Evolutionary conservation across 805 yeast species (phyloP).

Genomic region (Yamadazyma phyllophila): DNA sequence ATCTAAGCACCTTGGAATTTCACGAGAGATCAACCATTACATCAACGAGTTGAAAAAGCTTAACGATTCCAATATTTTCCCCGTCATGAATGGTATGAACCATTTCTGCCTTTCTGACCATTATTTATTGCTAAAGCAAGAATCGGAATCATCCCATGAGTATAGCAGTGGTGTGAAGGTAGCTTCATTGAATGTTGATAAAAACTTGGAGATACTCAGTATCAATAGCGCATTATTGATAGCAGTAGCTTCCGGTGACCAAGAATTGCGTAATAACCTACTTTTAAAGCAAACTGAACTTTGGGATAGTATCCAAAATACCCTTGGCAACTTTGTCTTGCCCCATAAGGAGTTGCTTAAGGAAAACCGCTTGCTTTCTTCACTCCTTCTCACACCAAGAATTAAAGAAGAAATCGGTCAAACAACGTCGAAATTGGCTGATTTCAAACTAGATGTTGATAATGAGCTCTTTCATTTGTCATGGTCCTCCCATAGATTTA

Average conservation of each 20-base stretch:
- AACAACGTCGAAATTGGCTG: background rate
- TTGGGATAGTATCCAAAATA: background rate
- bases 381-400: background rate
- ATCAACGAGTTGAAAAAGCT: constrained; percentile 47
- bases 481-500: background rate
- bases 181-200: constrained; percentile 1
- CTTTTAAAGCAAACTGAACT: background rate
- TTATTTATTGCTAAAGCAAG: constrained; percentile 5
- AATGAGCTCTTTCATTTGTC: background rate
- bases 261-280: background rate
- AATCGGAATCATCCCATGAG: background rate
- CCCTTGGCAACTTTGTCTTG: background rate
- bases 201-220: background rate
- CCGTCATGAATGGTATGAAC: constrained; percentile 9
- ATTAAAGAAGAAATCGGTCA: too few species aligned
- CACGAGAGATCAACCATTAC: constrained; percentile 58
- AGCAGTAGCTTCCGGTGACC: background rate
- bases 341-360: background rate
- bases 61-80: constrained; percentile 22
- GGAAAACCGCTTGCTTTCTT: background rate
- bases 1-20: constrained; percentile 49
- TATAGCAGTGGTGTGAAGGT: constrained; percentile 1
- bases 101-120: constrained; percentile 9
- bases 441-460: background rate
- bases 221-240: background rate